Evolutionary conservation across 805 yeast genomes (phyloP).

Genomic region (Jamesozyma hellenica): DNA sequence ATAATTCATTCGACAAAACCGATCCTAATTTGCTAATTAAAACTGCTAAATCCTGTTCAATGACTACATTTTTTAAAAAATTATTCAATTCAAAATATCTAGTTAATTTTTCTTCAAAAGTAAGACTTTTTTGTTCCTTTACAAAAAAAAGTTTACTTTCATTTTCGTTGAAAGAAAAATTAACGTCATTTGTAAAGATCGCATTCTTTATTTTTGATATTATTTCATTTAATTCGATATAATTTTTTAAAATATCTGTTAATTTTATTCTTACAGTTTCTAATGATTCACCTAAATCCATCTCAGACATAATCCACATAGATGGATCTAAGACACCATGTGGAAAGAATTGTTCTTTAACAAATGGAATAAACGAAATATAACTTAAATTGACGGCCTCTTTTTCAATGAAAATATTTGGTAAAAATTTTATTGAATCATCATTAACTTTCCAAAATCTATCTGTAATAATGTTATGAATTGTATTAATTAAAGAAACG

Average conservation of each 20-base stretch:
- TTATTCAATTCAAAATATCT: conserved; percentile 7
- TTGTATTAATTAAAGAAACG: conserved; percentile 11
- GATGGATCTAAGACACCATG: conserved; percentile 13
- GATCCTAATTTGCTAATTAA: conserved; percentile 11
- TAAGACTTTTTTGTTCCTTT: too few relatives aligned
- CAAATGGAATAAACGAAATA: conserved; percentile 9
- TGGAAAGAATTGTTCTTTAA: conserved; percentile 12
- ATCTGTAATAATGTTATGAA: conserved; percentile 11
- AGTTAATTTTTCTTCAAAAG: conserved; percentile 2
- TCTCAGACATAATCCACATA: conserved; percentile 20
- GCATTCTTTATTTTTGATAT: conserved; percentile 10
- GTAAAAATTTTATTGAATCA: conserved; percentile 9
- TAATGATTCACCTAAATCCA: conserved; percentile 15
- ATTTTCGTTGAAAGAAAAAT: background rate
- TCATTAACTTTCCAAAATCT: conserved; percentile 18
- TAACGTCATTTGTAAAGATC: conserved; percentile 8
- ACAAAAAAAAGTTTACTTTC: background rate
- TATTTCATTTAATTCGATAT: conserved; percentile 9
- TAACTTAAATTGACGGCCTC: conserved; percentile 14
- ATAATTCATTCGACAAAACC: conserved; percentile 16
- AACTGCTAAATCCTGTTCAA: background rate
- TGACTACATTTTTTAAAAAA: conserved; percentile 4
- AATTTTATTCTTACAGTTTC: conserved; percentile 15
- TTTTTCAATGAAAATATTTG: conserved; percentile 4
- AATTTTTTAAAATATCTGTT: conserved; percentile 10